Evolutionary conservation across 2,329 filamentous ascomycete genomes (phyloP), one percentile per base, ranked within the genome.

Genomic region (Phaeosphaeriaceae sp.): DNA sequence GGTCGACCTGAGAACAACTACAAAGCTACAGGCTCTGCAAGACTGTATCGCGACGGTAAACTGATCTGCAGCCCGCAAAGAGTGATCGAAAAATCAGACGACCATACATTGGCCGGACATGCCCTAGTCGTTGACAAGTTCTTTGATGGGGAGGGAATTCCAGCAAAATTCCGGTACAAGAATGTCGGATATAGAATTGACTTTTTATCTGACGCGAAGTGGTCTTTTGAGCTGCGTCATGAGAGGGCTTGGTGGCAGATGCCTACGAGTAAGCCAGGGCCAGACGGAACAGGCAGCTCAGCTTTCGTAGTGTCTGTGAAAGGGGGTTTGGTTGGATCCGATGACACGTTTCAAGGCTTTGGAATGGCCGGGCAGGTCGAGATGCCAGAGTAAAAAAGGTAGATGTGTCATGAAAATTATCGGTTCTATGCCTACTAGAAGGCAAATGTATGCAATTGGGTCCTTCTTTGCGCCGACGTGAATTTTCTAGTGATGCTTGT

Each of bases 291-390:
- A 13, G 44, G 44, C 11, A 47, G 38, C 20, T 41, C 44, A 15
- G 44, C 36, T 26, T 47, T 47, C 20, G 44, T 47, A 7, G 36
- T 41, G 16, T 23, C 28, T 11, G 36, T 41, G 36, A 42, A 41
- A 35, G 44, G 44, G 28, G 44, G 44, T 9, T 23, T 47, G n/a
- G 29, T 21, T 8, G 36, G 36, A 26, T 46, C 43, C 13, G 43
- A 34, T 23, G 43, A 46, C 18, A 21, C 32, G 12, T 39, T 42
- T 35, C 36, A 48, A 23, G 39, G 49, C 48, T 46, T 33, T 39
- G 43, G 43, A 30, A 46, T 46, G 43, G 33, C 43, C 9, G 43
- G 43, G n/a, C 43, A 46, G 43, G 43, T 46, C 13, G 43, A 46
- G 34, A 46, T 46, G 43, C 43, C 43, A 26, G 23, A 26, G 23